Evolutionary conservation across 169 alveolate genomes (phyloP), one percentile per base, ranked within the genome.

Genomic region (Cryptosporidium andersoni): DNA sequence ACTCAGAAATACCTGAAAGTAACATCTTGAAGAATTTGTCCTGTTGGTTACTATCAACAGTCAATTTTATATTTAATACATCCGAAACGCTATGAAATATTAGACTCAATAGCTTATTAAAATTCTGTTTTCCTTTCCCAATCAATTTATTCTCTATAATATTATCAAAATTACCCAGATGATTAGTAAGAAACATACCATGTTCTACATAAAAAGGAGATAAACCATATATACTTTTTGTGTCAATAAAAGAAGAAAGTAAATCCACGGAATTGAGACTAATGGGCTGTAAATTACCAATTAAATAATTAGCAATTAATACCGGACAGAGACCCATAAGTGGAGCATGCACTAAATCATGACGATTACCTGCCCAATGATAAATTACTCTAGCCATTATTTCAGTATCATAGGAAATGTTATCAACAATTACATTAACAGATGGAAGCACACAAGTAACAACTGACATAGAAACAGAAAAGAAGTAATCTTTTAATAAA

Each of bases 291-390:
- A 14, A 36, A 16, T 11, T 34, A 11, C 40, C 12, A 60, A 36
- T 8, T 6, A 60, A 34, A 34, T 16, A 60, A 34, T 16, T 16
- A 1, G 36, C 36, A 7, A 66, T 66, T 3, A 51, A 37, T 4
- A 6, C 42, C 1, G 81, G 66, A 40, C 55, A 51, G 8, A 66
- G 43, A 5, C 81, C 81, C 5, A 51, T 3, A 52, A 52, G 55
- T 6, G 81, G 81, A 52, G 81, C 81, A 3, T 64, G 55, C 5
- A 66, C 42, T 11, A 66, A 65, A 47, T 66, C 81, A n/a, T 51
- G 65, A 51, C 81, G 64, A 39, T 66, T 55, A 4, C 40, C 47
- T 34, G 81, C 81, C 81, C 81, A 66, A 2, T 14, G 8, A 6
- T 36, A 51, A 11, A 66, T 66, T 2, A 60, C 81, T 52, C 81